Conservation (phyloP, 768 basidiomycete species). For the Rhodotorula taiwanensis region DNA sequence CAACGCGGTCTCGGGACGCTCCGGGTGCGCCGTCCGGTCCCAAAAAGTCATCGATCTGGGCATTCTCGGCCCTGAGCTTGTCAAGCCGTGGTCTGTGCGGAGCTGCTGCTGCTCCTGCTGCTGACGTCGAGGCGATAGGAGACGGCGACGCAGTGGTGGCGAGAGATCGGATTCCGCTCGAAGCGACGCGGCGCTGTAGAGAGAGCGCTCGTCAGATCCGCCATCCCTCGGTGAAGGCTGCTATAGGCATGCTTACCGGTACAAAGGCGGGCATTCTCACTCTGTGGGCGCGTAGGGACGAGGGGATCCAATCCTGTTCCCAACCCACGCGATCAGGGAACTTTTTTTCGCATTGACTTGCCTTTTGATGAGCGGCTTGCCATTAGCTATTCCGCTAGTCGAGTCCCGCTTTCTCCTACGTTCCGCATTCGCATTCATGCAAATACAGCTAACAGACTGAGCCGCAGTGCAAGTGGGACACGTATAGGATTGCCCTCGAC, state of each 20-base stretch:
- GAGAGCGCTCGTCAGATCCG: neutral
- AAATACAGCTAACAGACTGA: too few relatives aligned
- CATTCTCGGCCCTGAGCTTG: conserved; percentile 13
- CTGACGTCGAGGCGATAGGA: neutral
- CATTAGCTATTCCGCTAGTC: too few relatives aligned
- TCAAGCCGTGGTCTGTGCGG: conserved; percentile 29
- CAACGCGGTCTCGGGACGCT: conserved; percentile 4
- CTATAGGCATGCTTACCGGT: too few relatives aligned
- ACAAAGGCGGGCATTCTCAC: neutral
- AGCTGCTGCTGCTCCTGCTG: neutral
- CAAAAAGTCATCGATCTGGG: conserved; percentile 29
- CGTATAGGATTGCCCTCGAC: too few relatives aligned
- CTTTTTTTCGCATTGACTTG: too few relatives aligned
- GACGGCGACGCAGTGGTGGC: conserved; percentile 14
- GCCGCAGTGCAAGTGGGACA: too few relatives aligned
- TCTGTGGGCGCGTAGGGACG: too few relatives aligned
- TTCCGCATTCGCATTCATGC: too few relatives aligned
- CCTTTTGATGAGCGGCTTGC: too few relatives aligned
- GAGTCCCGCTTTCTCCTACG: too few relatives aligned
- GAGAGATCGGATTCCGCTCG: conserved; percentile 4
- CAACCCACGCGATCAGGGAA: too few relatives aligned
- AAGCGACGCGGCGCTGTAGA: neutral
- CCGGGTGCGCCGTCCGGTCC: neutral
- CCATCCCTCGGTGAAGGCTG: accelerated
- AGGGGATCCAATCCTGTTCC: too few relatives aligned